phyloP scores from a whole-genome alignment of 164 flowering plant genomes.

The Cinnamomum micranthum region DNA sequence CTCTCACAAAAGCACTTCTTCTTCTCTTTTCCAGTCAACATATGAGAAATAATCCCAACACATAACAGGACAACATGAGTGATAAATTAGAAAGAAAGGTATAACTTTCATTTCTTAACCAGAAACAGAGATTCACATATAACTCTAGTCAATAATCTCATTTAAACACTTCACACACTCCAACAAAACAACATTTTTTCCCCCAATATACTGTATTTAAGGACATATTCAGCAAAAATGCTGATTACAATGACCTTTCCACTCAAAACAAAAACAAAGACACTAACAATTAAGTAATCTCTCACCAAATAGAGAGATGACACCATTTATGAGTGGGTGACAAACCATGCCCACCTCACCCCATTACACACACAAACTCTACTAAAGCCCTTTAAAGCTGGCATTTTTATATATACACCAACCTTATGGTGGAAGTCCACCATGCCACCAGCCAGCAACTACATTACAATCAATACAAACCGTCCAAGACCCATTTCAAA shows the following conservation, averaged over 20 bases:
- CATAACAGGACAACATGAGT: background rate
- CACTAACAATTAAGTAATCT: background rate
- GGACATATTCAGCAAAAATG: background rate
- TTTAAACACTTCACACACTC: background rate
- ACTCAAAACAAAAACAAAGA: background rate
- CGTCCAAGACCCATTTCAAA: background rate
- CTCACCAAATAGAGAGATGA: background rate
- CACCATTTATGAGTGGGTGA: background rate
- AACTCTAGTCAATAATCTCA: background rate
- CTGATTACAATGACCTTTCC: background rate
- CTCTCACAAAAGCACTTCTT: background rate
- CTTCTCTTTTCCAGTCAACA: too few species aligned
- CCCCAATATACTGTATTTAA: background rate
- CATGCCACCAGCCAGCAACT: background rate
- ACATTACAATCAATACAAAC: background rate
- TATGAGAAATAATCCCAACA: too few species aligned
- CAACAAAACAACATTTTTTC: background rate
- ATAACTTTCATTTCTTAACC: background rate
- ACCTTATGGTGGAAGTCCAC: background rate
- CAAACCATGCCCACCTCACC: constrained; percentile 1
- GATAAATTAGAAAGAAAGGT: background rate
- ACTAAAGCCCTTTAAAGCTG: background rate
- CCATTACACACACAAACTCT: background rate
- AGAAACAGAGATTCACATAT: background rate
- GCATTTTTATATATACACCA: background rate